Evolutionary conservation across 208 protist species (phyloP).

Genomic region (Crithidia fasciculata): DNA sequence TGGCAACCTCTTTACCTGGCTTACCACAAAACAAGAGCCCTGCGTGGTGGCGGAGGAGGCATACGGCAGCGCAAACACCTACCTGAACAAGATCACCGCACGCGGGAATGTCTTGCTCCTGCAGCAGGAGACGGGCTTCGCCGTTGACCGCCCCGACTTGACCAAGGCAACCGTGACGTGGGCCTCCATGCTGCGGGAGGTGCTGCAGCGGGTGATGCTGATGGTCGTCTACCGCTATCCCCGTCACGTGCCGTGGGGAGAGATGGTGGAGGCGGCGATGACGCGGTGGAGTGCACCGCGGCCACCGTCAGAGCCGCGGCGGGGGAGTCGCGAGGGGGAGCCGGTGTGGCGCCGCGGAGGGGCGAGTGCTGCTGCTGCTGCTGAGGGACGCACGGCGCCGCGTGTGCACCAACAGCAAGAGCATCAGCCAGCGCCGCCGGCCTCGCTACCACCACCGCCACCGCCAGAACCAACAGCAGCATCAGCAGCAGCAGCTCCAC

Average conservation of each 20-base stretch:
- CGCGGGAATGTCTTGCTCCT: constrained; percentile 29
- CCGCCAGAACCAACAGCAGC: neutral
- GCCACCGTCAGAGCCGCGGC: constrained; percentile 13
- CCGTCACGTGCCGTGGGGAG: constrained; percentile 34
- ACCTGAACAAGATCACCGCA: constrained; percentile 42
- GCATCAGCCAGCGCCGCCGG: neutral
- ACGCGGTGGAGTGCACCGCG: neutral
- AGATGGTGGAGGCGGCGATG: constrained; percentile 23
- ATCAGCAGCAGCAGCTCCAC: neutral
- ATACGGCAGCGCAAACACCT: constrained; percentile 31
- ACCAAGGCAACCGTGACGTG: constrained; percentile 34
- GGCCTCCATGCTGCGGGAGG: constrained; percentile 35
- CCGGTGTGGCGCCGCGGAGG: constrained; percentile 11
- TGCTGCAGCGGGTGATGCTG: constrained; percentile 35
- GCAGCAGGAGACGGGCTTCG: constrained; percentile 19
- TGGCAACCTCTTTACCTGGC: constrained; percentile 49
- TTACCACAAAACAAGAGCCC: constrained; percentile 18
- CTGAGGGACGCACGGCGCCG: neutral
- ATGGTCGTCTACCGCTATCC: constrained; percentile 45
- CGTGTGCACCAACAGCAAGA: neutral
- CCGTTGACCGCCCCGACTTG: constrained; percentile 5
- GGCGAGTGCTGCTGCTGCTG: neutral
- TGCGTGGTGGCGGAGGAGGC: constrained; percentile 32
- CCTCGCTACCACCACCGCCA: constrained; percentile 3
- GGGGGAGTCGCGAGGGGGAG: constrained; percentile 3